Evolutionary conservation across 495 filamentous ascomycete genomes (phyloP), one percentile per base, ranked within the genome.

Genomic region (Filosporella fistucella): DNA sequence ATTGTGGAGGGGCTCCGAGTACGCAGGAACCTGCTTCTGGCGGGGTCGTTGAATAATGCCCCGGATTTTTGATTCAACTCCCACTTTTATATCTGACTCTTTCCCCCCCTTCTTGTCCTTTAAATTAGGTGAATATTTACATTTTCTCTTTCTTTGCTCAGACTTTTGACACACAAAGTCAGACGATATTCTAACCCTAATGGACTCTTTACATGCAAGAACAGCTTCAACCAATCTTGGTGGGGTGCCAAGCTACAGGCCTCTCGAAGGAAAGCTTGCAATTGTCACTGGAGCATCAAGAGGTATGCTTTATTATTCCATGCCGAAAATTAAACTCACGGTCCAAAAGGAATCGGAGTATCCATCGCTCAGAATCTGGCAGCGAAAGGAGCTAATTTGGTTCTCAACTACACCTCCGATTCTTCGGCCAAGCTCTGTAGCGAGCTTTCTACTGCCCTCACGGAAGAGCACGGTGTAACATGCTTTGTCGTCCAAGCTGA

Each of bases 351-450:
- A 54, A 95, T 96, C 60, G 89, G 90, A 40, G 85, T 81, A 47
- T 84, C 86, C n/a, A 89, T 91, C 55, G 83, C 81, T 29, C 76
- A 74, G 40, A 91, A 93, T 56, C 80, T 91, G 13, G 86, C 86
- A 18, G 69, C 74, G 30, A 89, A 90, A 66, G 87, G 87, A 51
- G 76, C 72, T 58, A 75, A 76, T 13, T 68, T 90, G 3, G 67
- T 90, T 21, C 66, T 91, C 20, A 85, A 82, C 64, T 88, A 84
- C 67, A 84, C 82, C 32, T 86, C 85, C n/a, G 66, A 71, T 42
- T 72, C 70, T 11, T 80, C 68, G 0, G 59, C 67, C 25, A 50
- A 52, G 9, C 59, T 74, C 7, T 66, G 74, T 32, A 45, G 55
- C 5, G 55, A 68, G 2, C 66, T 84, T 42, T 60, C 67, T 34